Base-by-base conservation (phyloP, 805 yeast genomes). In the Metschnikowia bowlesiae region DNA sequence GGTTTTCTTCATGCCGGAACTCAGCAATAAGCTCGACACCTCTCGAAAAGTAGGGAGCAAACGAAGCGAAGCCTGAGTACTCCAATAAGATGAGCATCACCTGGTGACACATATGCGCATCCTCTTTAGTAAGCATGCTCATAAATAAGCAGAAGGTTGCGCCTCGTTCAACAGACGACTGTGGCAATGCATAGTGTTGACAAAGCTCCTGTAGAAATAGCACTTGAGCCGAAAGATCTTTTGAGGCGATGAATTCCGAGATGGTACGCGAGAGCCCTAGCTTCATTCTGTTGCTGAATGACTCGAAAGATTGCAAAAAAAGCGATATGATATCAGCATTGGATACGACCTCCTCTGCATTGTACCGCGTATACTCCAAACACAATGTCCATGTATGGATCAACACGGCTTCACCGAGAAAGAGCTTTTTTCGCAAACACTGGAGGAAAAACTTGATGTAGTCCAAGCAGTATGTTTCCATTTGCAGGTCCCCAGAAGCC, bases 391-490 rank as follows among this genome's bases (percentile, higher is more conserved):
- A 59, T 18, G 75, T 63, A 22, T 62, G 65, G 1, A 58, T 26
- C 3, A 60, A 54, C 1, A 79, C 67, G 1, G 26, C 18, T 22
- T 68, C 73, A 0, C 81, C 75, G 45, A 67, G 57, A 11, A 82
- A 63, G 44, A 78, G 62, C 2, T 63, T 58, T 32, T 72, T 78
- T 1, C 67, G 64, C 4, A 73, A 71, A 44, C 82, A 65, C 14
- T 64, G 57, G 2, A 69, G 38, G 8, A 81, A 52, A 75, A 81
- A 83, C 1, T 66, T 61, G 37, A 73, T 66, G 16, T 83, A 71
- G 54, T 82, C 86, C 35, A 58, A 59, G 40, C 75, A 73, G 44
- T 81, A 84, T 3, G 68, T 68, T 16, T 61, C 54, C 44, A 47
- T 37, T 11, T 49, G 49, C 28, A 26, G 30, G 9, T n/a, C 38